Evolutionary conservation across 2,329 filamentous ascomycete species (phyloP).

Genomic region (Plenodomus lindquistii): DNA sequence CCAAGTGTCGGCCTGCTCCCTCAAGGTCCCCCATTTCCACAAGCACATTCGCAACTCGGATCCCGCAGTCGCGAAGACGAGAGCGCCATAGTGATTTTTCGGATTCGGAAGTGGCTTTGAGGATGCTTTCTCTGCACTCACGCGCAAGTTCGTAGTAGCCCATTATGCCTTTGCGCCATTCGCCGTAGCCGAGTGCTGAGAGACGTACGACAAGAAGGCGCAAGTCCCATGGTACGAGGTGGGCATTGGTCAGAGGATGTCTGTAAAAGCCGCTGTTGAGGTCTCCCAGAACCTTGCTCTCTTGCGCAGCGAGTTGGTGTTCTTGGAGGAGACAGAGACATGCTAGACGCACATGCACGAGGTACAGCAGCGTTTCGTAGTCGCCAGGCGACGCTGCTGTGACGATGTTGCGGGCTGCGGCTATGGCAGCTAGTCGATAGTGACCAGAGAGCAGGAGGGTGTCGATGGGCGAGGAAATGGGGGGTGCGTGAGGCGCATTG

Average conservation of each 20-base stretch:
- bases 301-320: slow-evolving; percentile 58
- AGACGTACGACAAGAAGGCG: slow-evolving; percentile 81
- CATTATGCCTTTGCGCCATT: slow-evolving; percentile 82
- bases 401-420: slow-evolving; percentile 65
- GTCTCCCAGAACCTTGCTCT: slow-evolving; percentile 66
- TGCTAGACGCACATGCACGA: slow-evolving; percentile 80
- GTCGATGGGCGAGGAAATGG: slow-evolving; percentile 62
- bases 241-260: slow-evolving; percentile 51
- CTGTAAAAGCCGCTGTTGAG: slow-evolving; percentile 58
- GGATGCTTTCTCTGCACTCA: slow-evolving; percentile 69
- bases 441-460: slow-evolving; percentile 72
- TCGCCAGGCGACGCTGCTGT: slow-evolving; percentile 58
- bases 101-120: slow-evolving; percentile 46
- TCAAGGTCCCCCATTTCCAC: slow-evolving; percentile 87
- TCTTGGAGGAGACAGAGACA: slow-evolving; percentile 81
- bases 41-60: slow-evolving; percentile 65
- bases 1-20: slow-evolving; percentile 75
- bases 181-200: slow-evolving; percentile 83
- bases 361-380: slow-evolving; percentile 68
- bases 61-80: slow-evolving; percentile 74
- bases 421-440: slow-evolving; percentile 77
- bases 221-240: slow-evolving; percentile 83
- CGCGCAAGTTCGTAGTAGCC: slow-evolving; percentile 86
- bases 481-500: slow-evolving; percentile 66
- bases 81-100: slow-evolving; percentile 70